phyloP scores from a whole-genome alignment of 2,329 filamentous ascomycete genomes.

The Geosmithia putterillii region DNA sequence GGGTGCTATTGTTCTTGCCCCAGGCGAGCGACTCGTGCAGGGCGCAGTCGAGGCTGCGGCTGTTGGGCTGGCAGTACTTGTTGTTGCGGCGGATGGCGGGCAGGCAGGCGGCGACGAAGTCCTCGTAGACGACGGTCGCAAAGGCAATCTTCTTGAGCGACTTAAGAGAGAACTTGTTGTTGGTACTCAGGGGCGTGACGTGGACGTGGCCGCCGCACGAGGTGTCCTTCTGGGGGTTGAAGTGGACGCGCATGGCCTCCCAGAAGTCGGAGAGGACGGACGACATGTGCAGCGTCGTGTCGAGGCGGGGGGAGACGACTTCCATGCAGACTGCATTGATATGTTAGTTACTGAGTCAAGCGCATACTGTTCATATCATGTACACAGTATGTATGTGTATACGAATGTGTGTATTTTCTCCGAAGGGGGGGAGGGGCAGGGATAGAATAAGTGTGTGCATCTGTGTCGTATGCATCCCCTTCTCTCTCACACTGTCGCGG shows the following conservation, averaged over 20 bases:
- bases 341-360: too few relatives aligned
- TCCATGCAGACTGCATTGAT: constrained; percentile 28
- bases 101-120: constrained; percentile 18
- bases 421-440: too few relatives aligned
- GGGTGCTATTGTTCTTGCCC: constrained; percentile 13
- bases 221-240: constrained; percentile 19
- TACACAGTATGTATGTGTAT: too few relatives aligned
- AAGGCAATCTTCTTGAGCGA: constrained; percentile 24
- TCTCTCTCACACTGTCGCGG: too few relatives aligned
- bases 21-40: constrained; percentile 13
- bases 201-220: constrained; percentile 27
- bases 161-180: constrained; percentile 20
- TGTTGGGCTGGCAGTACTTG: constrained; percentile 21
- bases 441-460: too few relatives aligned
- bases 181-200: constrained; percentile 19
- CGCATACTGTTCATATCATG: too few relatives aligned
- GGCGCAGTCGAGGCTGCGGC: constrained; percentile 16
- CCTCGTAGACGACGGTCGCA: constrained; percentile 19
- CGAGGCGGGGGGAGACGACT: constrained; percentile 24
- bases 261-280: constrained; percentile 24
- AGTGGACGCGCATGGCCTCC: constrained; percentile 28
- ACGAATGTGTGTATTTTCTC: too few relatives aligned
- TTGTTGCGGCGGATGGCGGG: constrained; percentile 19
- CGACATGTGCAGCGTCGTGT: constrained; percentile 18
- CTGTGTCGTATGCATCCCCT: too few relatives aligned